Percentiles rank a stretch among this genome's conserved stretches.
These are phyloP conservation scores for Sporothrix schenckii DNA, from an alignment of 2,329 filamentous ascomycete species.

Conservation along the genomic window DNA sequence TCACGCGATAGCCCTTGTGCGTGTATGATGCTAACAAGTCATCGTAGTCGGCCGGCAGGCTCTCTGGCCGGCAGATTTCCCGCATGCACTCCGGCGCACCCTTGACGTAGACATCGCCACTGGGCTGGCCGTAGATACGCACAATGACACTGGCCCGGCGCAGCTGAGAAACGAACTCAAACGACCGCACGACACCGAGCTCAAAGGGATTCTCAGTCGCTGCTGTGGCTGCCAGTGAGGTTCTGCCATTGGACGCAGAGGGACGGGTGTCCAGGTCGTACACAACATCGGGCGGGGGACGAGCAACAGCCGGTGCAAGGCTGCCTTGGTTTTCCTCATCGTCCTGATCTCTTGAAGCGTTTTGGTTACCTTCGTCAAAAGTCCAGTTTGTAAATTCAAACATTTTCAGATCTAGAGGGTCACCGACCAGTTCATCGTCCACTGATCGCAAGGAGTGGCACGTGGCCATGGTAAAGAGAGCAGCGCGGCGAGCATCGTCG, in stretches of 20 bases:
- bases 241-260: background rate
- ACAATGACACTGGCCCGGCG: slow-evolving; percentile 92
- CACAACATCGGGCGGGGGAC: slow-evolving; percentile 63
- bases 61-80: slow-evolving; percentile 83
- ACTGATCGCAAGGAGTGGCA: slow-evolving; percentile 89
- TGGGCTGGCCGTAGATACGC: slow-evolving; percentile 80
- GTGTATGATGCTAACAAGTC: slow-evolving; percentile 89
- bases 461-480: slow-evolving; percentile 93
- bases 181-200: slow-evolving; percentile 85
- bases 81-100: slow-evolving; percentile 96
- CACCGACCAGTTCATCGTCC: slow-evolving; percentile 85
- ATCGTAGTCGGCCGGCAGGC: slow-evolving; percentile 86
- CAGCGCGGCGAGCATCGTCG: slow-evolving; percentile 55
- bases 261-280: slow-evolving; percentile 35
- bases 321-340: slow-evolving; percentile 71
- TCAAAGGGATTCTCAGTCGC: slow-evolving; percentile 62
- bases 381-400: slow-evolving; percentile 94
- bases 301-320: slow-evolving; percentile 84
- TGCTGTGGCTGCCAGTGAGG: slow-evolving; percentile 37
- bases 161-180: slow-evolving; percentile 93
- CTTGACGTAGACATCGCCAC: slow-evolving; percentile 89
- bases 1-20: slow-evolving; percentile 93
- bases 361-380: slow-evolving; percentile 75
- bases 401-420: slow-evolving; percentile 97
- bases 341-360: slow-evolving; percentile 52